Evolutionary conservation across 2,329 filamentous ascomycete genomes (phyloP).

Genomic region (Stagonosporopsis tanaceti): DNA sequence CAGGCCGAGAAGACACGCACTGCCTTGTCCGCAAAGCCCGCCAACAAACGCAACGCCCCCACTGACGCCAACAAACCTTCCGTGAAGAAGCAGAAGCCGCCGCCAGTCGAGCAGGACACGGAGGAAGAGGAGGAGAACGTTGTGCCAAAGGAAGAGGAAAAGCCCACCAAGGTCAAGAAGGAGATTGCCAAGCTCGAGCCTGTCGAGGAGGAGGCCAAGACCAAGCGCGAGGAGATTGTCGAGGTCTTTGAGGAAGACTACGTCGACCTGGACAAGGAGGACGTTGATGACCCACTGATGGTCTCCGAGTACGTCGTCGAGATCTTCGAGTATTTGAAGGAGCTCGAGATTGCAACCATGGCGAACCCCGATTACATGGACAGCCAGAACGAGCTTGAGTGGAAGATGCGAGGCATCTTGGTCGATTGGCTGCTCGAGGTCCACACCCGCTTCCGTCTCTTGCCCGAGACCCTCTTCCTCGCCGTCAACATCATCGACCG

Average conservation of each 20-base stretch:
- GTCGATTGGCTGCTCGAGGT: conserved; percentile 99
- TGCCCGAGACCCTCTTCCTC: conserved; percentile 95
- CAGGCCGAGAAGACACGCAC: conserved; percentile 50
- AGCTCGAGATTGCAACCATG: conserved; percentile 80
- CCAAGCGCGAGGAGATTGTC: conserved; percentile 31
- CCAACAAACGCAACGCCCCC: conserved; percentile 63
- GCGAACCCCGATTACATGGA: conserved; percentile 96
- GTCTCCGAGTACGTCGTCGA: conserved; percentile 96
- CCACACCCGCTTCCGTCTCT: conserved; percentile 92
- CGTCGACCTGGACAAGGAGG: conserved; percentile 80
- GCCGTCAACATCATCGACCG: conserved; percentile 98
- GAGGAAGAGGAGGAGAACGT: conserved; percentile 19
- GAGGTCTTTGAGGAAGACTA: conserved; percentile 38
- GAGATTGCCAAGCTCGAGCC: conserved; percentile 61
- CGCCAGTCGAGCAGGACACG: conserved; percentile 55
- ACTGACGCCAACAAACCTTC: conserved; percentile 68
- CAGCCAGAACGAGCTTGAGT: conserved; percentile 92
- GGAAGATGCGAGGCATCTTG: conserved; percentile 97
- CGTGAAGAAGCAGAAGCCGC: conserved; percentile 71
- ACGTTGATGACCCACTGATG: conserved; percentile 94
- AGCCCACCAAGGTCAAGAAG: conserved; percentile 55
- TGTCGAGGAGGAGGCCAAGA: conserved; percentile 31
- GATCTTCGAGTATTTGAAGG: conserved; percentile 94
- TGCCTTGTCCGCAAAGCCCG: neutral
- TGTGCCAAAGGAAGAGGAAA: conserved; percentile 59